Evolutionary conservation across 2,329 filamentous ascomycete genomes (phyloP), one percentile per base, ranked within the genome.

Genomic region (Alternaria arbusti): DNA sequence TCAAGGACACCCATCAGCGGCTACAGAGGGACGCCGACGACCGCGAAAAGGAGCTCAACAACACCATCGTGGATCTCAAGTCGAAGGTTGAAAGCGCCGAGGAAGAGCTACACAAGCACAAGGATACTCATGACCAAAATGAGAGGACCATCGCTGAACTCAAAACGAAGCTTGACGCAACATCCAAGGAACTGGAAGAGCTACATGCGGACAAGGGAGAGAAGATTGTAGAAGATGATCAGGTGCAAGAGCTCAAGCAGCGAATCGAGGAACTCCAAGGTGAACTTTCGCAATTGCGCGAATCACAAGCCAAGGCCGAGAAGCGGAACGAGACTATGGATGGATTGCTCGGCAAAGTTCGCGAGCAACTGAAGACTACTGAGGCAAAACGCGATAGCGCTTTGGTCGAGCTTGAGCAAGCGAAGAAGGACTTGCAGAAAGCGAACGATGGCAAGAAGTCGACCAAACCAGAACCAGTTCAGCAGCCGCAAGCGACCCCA

Each of bases 291-390:
- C 62, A 75, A 51, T 57, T 80, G 15, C 74, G 72, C 23, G 72
- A 74, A 4, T 68, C 71, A 6, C 74, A 77, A 30, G 59, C 73
- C 8, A 79, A 80, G 68, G 82, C 81, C 52, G 84, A 87, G 65
- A 88, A 88, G 78, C 83, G 84, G 17, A 77, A 84, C 25, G 82
- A 84, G 25, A 86, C 87, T 1, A 76, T 89, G 54, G 85, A 87
- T 59, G 80, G 82, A n/a, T 74, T 89, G 20, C 83, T 89, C 36
- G 82, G 83, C n/a, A 86, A 79, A 30, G 78, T 89, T 22, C 84
- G 84, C 36, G 79, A 80, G 17, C 85, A 89, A 70, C 73, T 88
- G 13, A 84, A 85, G 72, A 80, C 84, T n/a, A 84, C 85, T 1
- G 85, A 88, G 65, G 77, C 80, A 8, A 82, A 82, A 22, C 82